These are phyloP conservation scores for Ensete ventricosum DNA, from an alignment of 176 grass and related monocot species.

Conservation along the genomic window DNA sequence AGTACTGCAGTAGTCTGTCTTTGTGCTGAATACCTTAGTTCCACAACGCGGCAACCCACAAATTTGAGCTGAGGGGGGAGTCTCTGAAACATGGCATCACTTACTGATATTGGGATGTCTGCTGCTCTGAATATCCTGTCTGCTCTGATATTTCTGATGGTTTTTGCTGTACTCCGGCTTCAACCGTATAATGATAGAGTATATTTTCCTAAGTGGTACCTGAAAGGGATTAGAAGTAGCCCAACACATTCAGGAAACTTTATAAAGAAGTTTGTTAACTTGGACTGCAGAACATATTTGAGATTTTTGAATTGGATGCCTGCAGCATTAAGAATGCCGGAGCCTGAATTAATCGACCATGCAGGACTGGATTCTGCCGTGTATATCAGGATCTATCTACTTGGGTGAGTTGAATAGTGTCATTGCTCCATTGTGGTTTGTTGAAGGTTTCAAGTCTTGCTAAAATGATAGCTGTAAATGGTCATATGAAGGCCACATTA, in stretches of 20 bases:
- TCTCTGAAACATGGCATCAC: constrained; percentile 47
- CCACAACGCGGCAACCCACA: background rate
- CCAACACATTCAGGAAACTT: constrained; percentile 37
- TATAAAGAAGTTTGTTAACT: constrained; percentile 71
- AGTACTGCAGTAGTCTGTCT: background rate
- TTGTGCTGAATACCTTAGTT: background rate
- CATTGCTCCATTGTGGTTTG: background rate
- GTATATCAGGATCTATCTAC: constrained; percentile 80
- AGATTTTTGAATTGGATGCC: constrained; percentile 97
- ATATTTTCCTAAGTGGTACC: constrained; percentile 94
- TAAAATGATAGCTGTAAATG: constrained; percentile 1
- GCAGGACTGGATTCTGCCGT: constrained; percentile 79
- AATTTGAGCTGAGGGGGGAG: background rate
- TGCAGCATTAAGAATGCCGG: constrained; percentile 82
- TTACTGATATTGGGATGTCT: constrained; percentile 53
- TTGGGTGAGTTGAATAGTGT: constrained; percentile 46
- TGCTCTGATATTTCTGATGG: constrained; percentile 63
- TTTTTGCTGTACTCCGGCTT: constrained; percentile 70
- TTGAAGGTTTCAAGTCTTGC: background rate
- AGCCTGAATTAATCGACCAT: constrained; percentile 73
- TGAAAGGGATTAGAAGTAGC: constrained; percentile 82
- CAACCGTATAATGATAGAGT: constrained; percentile 87
- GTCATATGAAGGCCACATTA: background rate
- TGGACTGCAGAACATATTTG: constrained; percentile 60
- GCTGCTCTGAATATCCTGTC: constrained; percentile 77